Base-by-base conservation (phyloP, 164 flowering plant genomes). In the Liquidambar formosana region DNA sequence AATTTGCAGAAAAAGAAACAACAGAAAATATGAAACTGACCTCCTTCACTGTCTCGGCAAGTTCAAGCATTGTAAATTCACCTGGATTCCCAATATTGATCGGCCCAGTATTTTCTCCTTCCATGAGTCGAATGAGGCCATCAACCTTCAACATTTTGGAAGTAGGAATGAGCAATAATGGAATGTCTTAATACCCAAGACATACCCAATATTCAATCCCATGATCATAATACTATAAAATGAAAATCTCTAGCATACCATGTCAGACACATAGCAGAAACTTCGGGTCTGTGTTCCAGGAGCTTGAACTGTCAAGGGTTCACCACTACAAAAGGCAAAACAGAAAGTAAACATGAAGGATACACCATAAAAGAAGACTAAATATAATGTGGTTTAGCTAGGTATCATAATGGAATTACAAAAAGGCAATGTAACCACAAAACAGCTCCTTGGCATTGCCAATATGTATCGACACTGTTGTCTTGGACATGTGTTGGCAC, bases 41-140 rank as follows among this genome's bases (percentile, higher is more conserved):
- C 88, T 86, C 90, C 74, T 88, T 88, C 77, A 92, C 96, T 1
- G 87, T 89, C 85, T 90, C 89, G 3, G 97, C 97, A 71, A 93
- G 96, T 72, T 93, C 96, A 79, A 84, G 68, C 94, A 90, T 89
- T 43, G 97, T 93, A 57, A 93, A 93, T 85, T 93, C 97, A 77
- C 96, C 95, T 80, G 95, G 95, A 71, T 90, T 90, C 61, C 96
- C 93, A 67, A 90, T 80, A 83, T 88, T 90, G 74, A 88, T 88
- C 8, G 93, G 96, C 4, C 96, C 93, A 57, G 93, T 88, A 70
- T 85, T 45, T 8, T 82, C 89, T 65, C 92, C 95, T 78, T 85
- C 92, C 95, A 90, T 90, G 28, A 90, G 89, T 71, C 89, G 86
- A 63, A 90, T 82, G 22, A 90, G 91, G 57, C 95, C 95, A 80